Evolutionary conservation across 306 rosid genomes (phyloP).

Genomic region (Fragaria vesca): DNA sequence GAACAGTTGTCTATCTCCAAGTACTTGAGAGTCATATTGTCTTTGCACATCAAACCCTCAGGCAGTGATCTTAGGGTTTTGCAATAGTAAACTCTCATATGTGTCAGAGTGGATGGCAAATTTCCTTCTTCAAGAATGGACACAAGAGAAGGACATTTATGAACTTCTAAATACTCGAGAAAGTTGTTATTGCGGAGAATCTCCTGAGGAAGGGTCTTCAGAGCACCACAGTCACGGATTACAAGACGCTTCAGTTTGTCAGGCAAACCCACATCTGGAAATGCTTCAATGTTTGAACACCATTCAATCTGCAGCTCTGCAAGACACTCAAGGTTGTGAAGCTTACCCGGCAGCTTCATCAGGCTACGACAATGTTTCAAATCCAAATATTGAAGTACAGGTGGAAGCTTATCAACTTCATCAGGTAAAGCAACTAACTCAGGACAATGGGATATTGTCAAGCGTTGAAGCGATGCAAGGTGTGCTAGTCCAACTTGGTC

Average conservation of each 20-base stretch:
- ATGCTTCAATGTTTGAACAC: constrained; percentile 7
- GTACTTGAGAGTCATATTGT: not conserved
- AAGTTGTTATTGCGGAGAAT: constrained; percentile 1
- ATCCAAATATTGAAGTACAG: constrained; percentile 7
- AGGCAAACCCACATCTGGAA: constrained; percentile 10
- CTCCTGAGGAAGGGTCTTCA: constrained; percentile 1
- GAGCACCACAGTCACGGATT: constrained; percentile 7
- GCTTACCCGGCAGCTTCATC: not conserved
- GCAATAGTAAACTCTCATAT: not conserved
- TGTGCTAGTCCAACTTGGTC: not conserved
- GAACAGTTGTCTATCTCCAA: constrained; percentile 13
- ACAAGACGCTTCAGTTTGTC: constrained; percentile 13
- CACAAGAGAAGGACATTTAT: not conserved
- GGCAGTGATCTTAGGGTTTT: constrained; percentile 7
- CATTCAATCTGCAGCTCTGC: constrained; percentile 10
- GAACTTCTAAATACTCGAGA: constrained; percentile 16
- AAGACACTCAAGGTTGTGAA: constrained; percentile 13
- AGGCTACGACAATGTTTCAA: constrained; percentile 4
- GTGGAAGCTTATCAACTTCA: constrained; percentile 1
- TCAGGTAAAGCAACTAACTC: constrained; percentile 3
- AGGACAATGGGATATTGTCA: constrained; percentile 16
- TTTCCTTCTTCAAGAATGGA: constrained; percentile 13
- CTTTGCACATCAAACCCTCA: constrained; percentile 7
- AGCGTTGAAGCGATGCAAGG: constrained; percentile 16
- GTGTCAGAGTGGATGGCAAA: constrained; percentile 4